These are phyloP conservation scores for Fusarium subglutinans DNA, from an alignment of 2,329 filamentous ascomycete species.

Conservation along the genomic window DNA sequence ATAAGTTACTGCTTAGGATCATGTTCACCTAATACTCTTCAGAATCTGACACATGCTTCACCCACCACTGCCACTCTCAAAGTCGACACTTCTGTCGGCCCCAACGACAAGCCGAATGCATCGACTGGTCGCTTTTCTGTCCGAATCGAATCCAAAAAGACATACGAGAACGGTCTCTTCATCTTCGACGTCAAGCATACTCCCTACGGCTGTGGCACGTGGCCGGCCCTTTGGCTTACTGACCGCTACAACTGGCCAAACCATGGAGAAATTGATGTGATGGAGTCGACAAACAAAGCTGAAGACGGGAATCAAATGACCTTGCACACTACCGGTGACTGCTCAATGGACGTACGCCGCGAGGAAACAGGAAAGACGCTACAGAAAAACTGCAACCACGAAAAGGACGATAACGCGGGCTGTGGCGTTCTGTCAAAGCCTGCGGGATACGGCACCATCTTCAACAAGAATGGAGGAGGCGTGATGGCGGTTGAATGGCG, in stretches of 20 bases:
- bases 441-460: constrained; percentile 59
- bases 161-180: constrained; percentile 72
- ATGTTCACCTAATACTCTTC: background rate
- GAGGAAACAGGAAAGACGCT: constrained; percentile 59
- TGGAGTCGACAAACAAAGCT: constrained; percentile 67
- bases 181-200: constrained; percentile 73
- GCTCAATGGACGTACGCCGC: constrained; percentile 63
- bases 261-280: constrained; percentile 72
- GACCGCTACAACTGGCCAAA: constrained; percentile 69
- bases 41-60: constrained; percentile 72
- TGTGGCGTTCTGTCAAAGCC: constrained; percentile 61
- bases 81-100: constrained; percentile 68
- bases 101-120: constrained; percentile 57
- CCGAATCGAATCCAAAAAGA: constrained; percentile 67
- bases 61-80: constrained; percentile 62
- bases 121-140: constrained; percentile 70
- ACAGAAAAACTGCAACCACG: constrained; percentile 60
- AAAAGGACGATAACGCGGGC: constrained; percentile 62
- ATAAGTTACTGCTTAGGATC: background rate
- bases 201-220: constrained; percentile 70
- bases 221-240: constrained; percentile 73
- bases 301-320: constrained; percentile 66
- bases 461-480: constrained; percentile 65
- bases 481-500: constrained; percentile 71
- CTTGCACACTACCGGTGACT: constrained; percentile 64